Percentiles rank a stretch among this genome's conserved stretches.
Evolutionary conservation across 805 yeast genomes (phyloP).

Genomic region (Kuraishia capsulata): DNA sequence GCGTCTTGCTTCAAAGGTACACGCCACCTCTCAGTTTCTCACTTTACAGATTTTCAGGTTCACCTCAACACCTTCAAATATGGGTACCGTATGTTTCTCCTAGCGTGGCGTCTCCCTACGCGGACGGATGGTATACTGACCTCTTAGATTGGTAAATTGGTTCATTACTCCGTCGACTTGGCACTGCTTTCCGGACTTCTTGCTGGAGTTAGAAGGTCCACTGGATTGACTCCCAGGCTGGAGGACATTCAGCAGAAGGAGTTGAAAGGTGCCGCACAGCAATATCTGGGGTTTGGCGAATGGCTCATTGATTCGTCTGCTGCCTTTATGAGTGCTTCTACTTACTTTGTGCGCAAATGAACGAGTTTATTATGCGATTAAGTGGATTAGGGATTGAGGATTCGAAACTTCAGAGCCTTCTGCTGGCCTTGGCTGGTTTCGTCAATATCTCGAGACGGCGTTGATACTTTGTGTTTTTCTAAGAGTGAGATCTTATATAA

Average conservation of each 20-base stretch:
- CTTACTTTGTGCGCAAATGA: conserved; percentile 59
- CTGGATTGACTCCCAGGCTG: conserved; percentile 57
- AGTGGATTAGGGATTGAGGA: not conserved
- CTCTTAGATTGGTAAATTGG: conserved; percentile 38
- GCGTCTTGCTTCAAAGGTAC: too few species aligned
- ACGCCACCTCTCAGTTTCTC: too few species aligned
- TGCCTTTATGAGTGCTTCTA: conserved; percentile 60
- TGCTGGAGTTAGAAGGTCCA: conserved; percentile 65
- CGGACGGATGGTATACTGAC: not conserved
- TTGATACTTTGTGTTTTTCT: too few species aligned
- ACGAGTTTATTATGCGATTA: conserved; percentile 4
- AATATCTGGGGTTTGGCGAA: conserved; percentile 83
- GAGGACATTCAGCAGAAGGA: conserved; percentile 37
- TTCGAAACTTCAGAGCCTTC: too few species aligned
- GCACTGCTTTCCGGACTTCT: conserved; percentile 55
- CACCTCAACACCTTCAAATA: too few species aligned
- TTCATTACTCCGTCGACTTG: conserved; percentile 52
- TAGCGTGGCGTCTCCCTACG: not conserved
- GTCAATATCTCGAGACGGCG: not conserved
- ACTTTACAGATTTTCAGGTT: too few species aligned
- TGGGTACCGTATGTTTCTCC: too few species aligned
- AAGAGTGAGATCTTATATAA: too few species aligned
- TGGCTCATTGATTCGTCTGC: conserved; percentile 65
- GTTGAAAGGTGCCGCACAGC: conserved; percentile 41
- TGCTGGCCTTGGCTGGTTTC: not conserved